phyloP scores from a whole-genome alignment of 2,329 filamentous ascomycete genomes.

The Aspergillus pseudonomiae region DNA sequence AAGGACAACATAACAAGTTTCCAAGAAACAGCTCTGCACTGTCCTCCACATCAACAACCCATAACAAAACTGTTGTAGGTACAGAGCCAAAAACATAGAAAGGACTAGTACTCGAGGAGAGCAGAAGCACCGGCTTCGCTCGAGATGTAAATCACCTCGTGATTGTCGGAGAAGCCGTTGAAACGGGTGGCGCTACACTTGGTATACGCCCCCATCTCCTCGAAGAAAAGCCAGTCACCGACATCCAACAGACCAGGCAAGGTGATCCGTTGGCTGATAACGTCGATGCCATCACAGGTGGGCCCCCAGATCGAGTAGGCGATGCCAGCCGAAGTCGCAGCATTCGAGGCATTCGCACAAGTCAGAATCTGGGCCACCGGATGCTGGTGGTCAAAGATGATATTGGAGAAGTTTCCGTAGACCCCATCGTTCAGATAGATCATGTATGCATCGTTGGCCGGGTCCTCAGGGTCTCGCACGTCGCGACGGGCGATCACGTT shows the following conservation, averaged over 20 bases:
- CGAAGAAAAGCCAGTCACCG: constrained; percentile 98
- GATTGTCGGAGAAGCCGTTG: constrained; percentile 92
- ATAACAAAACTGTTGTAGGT: constrained; percentile 9
- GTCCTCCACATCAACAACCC: not conserved
- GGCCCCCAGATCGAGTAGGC: constrained; percentile 98
- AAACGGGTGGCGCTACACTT: constrained; percentile 97
- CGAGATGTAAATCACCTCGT: constrained; percentile 92
- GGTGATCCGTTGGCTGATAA: constrained; percentile 79
- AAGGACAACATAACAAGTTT: not conserved
- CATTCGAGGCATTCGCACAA: constrained; percentile 52
- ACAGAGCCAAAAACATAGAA: constrained; percentile 1
- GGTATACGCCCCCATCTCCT: constrained; percentile 98
- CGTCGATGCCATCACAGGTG: constrained; percentile 96
- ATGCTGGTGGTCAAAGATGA: constrained; percentile 98
- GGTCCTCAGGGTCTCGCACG: constrained; percentile 67
- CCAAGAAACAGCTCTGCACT: not conserved
- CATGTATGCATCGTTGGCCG: constrained; percentile 72
- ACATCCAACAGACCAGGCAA: constrained; percentile 80
- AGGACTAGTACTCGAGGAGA: constrained; percentile 58
- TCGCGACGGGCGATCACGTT: constrained; percentile 95
- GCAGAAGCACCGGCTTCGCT: constrained; percentile 87
- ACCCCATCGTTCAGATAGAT: constrained; percentile 96
- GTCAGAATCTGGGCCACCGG: constrained; percentile 81
- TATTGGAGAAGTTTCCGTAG: constrained; percentile 98
- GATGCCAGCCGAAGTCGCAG: constrained; percentile 52